Evolutionary conservation across 2,329 filamentous ascomycete species (phyloP).

Genomic region (Talaromyces sp.): DNA sequence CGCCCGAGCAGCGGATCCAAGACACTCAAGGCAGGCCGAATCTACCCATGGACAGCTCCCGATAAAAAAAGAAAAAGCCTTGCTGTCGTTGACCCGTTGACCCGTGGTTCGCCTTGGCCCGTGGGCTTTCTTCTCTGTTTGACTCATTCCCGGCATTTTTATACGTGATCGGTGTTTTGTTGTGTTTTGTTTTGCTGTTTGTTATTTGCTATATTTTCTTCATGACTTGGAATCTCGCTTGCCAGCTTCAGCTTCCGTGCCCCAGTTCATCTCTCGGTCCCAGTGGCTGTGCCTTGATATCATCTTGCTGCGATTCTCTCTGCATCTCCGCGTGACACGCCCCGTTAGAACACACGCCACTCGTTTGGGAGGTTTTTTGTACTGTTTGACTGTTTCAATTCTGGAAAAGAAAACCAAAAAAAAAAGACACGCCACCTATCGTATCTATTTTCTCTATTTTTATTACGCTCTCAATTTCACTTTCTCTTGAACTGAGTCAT

Average conservation of each 20-base stretch:
- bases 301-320: background rate
- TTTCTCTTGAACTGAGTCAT: constrained; percentile 11
- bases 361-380: constrained; percentile 26
- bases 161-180: constrained; percentile 4
- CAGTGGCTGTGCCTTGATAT: background rate
- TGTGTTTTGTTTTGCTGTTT: background rate
- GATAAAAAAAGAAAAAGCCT: constrained; percentile 1
- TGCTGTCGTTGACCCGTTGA: background rate
- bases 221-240: constrained; percentile 5
- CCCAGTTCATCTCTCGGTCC: constrained; percentile 1
- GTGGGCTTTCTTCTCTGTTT: background rate
- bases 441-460: background rate
- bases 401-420: background rate
- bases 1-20: background rate
- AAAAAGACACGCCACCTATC: background rate
- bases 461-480: background rate
- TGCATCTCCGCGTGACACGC: constrained; percentile 17
- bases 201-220: background rate
- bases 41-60: background rate
- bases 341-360: constrained; percentile 19
- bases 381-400: constrained; percentile 14
- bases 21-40: background rate
- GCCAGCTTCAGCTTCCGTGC: constrained; percentile 5
- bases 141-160: background rate
- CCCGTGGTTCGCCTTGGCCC: background rate